Conservation (phyloP, 2,329 filamentous ascomycete genomes). For the Reticulascus tulasneorum region DNA sequence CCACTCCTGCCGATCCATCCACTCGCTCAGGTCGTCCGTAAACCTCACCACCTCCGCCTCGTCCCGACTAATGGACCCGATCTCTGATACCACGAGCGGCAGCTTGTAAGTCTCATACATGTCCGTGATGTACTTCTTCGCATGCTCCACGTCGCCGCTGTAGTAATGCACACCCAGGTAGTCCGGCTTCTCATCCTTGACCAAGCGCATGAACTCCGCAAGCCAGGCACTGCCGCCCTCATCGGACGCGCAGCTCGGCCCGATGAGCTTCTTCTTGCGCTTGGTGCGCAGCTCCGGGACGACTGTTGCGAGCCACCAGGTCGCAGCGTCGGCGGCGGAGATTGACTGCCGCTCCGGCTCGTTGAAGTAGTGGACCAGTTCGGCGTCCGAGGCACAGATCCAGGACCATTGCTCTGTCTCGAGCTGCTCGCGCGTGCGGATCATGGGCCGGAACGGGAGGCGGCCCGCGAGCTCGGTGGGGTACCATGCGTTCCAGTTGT, state of each 20-base stretch:
- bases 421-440: slow-evolving; percentile 32
- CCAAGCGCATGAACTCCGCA: slow-evolving; percentile 32
- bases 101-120: slow-evolving; percentile 30
- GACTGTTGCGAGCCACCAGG: slow-evolving; percentile 33
- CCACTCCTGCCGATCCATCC: slow-evolving; percentile 37
- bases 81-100: slow-evolving; percentile 36
- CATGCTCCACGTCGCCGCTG: slow-evolving; percentile 25
- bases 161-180: slow-evolving; percentile 41
- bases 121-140: slow-evolving; percentile 29
- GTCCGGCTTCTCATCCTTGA: slow-evolving; percentile 32
- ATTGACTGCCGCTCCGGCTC: slow-evolving; percentile 38
- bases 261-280: slow-evolving; percentile 26
- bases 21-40: slow-evolving; percentile 33
- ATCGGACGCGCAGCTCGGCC: slow-evolving; percentile 34
- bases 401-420: slow-evolving; percentile 32
- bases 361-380: slow-evolving; percentile 41
- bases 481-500: slow-evolving; percentile 38
- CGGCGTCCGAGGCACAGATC: slow-evolving; percentile 18
- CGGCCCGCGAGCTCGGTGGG: slow-evolving; percentile 30
- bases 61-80: slow-evolving; percentile 34
- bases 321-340: slow-evolving; percentile 28
- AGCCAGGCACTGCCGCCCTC: slow-evolving; percentile 35
- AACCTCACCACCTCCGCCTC: slow-evolving; percentile 31
- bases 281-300: slow-evolving; percentile 18
- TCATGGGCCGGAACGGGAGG: slow-evolving; percentile 36